Evolutionary conservation across 225 moss, liverwort and hornwort species (phyloP).

Genomic region (Straminergon stramineum): DNA sequence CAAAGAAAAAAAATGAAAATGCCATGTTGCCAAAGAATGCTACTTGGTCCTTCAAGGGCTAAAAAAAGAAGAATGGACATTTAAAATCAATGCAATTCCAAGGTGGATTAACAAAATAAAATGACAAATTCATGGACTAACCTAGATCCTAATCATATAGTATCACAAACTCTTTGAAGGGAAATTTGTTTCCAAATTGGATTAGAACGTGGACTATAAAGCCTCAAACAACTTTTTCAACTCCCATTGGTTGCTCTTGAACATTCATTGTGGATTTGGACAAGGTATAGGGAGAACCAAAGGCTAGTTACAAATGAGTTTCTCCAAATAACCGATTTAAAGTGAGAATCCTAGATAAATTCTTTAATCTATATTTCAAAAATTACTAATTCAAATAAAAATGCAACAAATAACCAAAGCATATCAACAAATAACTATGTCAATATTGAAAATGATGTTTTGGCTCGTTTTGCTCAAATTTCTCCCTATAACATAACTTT

Average conservation of each 20-base stretch:
- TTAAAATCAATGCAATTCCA: not conserved
- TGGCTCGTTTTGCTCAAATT: fast-evolving
- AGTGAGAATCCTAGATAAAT: not conserved
- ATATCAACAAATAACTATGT: not conserved
- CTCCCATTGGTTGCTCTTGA: not conserved
- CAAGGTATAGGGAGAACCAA: fast-evolving
- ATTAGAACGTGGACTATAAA: fast-evolving
- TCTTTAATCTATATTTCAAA: not conserved
- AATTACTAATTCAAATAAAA: not conserved
- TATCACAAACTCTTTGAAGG: not conserved
- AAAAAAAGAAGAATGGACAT: not conserved
- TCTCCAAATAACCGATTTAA: fast-evolving
- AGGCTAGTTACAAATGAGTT: fast-evolving
- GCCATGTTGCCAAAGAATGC: too few relatives aligned
- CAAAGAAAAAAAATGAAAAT: too few relatives aligned
- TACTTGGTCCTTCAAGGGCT: too few relatives aligned
- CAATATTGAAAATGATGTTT: not conserved
- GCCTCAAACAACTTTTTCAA: not conserved
- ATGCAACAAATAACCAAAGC: not conserved
- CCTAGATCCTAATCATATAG: not conserved
- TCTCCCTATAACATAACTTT: not conserved
- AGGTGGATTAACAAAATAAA: not conserved
- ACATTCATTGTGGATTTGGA: not conserved
- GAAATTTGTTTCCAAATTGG: not conserved
- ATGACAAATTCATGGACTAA: not conserved